Percentiles rank a stretch among this genome's conserved stretches.
These are phyloP conservation scores for Scutellaria galericulata DNA, from an alignment of 257 asterid genomes.

Conservation along the genomic window DNA sequence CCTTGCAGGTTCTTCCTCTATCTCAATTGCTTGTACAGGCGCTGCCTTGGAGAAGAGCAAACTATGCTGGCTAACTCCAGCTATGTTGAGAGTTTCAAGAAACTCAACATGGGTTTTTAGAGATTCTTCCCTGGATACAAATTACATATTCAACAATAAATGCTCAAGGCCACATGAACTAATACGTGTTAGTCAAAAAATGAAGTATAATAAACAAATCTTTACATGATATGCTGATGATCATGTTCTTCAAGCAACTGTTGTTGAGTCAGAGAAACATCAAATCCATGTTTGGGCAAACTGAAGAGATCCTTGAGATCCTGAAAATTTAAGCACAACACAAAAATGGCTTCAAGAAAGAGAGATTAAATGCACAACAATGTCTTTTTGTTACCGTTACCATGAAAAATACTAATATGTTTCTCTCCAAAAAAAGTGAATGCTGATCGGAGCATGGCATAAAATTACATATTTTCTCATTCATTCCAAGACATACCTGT, in stretches of 20 bases:
- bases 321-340: conserved; percentile 48
- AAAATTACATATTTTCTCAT: not conserved
- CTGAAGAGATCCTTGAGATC: conserved; percentile 84
- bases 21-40: conserved; percentile 52
- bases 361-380: conserved; percentile 6
- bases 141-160: not conserved
- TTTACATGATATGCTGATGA: conserved; percentile 73
- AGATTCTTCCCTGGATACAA: conserved; percentile 68
- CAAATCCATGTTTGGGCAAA: conserved; percentile 84
- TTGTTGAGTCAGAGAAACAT: conserved; percentile 78
- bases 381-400: not conserved
- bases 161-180: conserved; percentile 5
- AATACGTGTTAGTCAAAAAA: not conserved
- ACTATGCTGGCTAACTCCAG: conserved; percentile 94
- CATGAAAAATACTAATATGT: not conserved
- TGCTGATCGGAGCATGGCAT: not conserved
- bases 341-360: conserved; percentile 23
- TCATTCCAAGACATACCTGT: conserved; percentile 57
- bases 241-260: conserved; percentile 95
- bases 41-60: conserved; percentile 89
- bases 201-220: conserved; percentile 13
- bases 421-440: conserved; percentile 11
- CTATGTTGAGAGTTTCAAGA: conserved; percentile 82
- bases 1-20: conserved; percentile 72
- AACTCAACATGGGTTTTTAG: conserved; percentile 67